phyloP scores from a whole-genome alignment of 1,139 yeast species.

The Nakaseomyces delphensis region DNA sequence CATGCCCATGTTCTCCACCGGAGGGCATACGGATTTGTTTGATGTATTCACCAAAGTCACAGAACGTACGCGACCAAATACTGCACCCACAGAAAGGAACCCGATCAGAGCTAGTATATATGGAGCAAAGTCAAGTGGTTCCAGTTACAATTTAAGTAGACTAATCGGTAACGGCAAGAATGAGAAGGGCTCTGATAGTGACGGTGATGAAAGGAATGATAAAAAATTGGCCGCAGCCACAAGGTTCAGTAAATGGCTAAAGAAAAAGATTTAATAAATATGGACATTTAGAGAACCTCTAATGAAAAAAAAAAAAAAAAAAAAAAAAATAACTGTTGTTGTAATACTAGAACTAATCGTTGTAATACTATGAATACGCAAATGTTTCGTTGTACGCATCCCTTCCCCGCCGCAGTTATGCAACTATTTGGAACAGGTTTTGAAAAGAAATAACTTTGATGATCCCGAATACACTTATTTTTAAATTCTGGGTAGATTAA shows the following conservation, averaged over 20 bases:
- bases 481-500: too few relatives aligned
- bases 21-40: not conserved
- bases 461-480: too few relatives aligned
- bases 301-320: too few relatives aligned
- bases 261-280: constrained; percentile 3
- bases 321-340: not conserved
- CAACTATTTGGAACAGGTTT: too few relatives aligned
- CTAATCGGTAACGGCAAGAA: not conserved
- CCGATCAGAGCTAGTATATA: not conserved
- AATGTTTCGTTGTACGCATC: not conserved
- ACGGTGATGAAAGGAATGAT: not conserved
- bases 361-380: not conserved
- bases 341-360: not conserved
- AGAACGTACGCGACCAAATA: not conserved
- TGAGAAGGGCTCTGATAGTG: not conserved
- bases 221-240: constrained; percentile 3
- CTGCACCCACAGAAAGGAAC: not conserved
- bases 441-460: too few relatives aligned
- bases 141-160: not conserved
- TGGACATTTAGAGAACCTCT: too few relatives aligned
- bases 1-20: not conserved
- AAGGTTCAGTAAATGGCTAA: constrained; percentile 3
- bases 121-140: not conserved
- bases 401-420: too few relatives aligned
- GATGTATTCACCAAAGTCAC: not conserved